Evolutionary conservation across 2,329 filamentous ascomycete genomes (phyloP).

Genomic region (Daldinia sp.): DNA sequence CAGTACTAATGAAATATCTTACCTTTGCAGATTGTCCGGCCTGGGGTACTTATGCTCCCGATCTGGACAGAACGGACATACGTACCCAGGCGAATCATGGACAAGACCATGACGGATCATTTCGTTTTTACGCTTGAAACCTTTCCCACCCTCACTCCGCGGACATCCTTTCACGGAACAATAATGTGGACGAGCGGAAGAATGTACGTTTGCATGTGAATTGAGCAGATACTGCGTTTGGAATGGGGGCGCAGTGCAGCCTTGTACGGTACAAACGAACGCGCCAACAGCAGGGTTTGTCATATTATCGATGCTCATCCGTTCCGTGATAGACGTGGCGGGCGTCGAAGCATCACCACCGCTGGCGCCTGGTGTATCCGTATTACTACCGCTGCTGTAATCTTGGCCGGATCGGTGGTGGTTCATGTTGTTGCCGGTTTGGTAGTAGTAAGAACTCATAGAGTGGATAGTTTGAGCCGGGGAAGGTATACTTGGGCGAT

Average conservation of each 20-base stretch:
- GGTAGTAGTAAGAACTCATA: slow-evolving; percentile 55
- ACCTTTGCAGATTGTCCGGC: slow-evolving; percentile 96
- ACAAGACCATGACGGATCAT: slow-evolving; percentile 86
- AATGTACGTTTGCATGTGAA: slow-evolving; percentile 81
- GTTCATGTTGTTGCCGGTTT: slow-evolving; percentile 43
- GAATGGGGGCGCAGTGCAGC: slow-evolving; percentile 79
- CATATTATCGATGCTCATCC: slow-evolving; percentile 70
- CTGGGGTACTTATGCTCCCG: slow-evolving; percentile 94
- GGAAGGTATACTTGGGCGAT: slow-evolving; percentile 61
- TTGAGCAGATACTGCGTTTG: slow-evolving; percentile 83
- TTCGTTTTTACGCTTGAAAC: slow-evolving; percentile 79
- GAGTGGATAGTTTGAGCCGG: slow-evolving; percentile 58
- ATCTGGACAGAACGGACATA: slow-evolving; percentile 95
- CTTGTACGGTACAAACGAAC: slow-evolving; percentile 70
- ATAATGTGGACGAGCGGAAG: slow-evolving; percentile 73
- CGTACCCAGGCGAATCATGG: slow-evolving; percentile 92
- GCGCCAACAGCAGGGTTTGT: slow-evolving; percentile 63
- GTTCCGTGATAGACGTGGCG: slow-evolving; percentile 60
- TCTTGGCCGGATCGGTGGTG: slow-evolving; percentile 56
- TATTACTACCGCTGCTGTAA: slow-evolving; percentile 57
- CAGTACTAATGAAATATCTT: slow-evolving; percentile 49
- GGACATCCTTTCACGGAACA: slow-evolving; percentile 72
- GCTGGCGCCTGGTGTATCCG: slow-evolving; percentile 61
- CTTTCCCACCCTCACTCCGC: slow-evolving; percentile 73
- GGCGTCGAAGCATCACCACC: slow-evolving; percentile 62